Conservation (phyloP, 352 stramenopile species). For the Phytophthora chlamydospora region DNA sequence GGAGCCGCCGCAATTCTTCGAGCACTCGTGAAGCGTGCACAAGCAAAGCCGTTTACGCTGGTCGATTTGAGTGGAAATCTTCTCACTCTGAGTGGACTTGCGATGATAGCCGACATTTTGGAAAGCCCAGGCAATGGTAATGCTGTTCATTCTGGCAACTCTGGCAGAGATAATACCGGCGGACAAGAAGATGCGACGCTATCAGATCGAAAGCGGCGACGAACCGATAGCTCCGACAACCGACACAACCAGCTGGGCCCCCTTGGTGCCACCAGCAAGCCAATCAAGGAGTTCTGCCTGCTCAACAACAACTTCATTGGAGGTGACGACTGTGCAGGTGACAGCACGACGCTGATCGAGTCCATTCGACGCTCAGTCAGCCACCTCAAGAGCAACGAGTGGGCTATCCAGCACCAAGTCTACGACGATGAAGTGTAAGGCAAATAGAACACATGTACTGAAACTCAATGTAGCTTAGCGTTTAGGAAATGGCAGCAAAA, state of each 20-base stretch:
- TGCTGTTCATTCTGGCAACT: background rate
- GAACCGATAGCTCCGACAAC: slow-evolving; percentile 22
- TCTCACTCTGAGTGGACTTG: slow-evolving; percentile 57
- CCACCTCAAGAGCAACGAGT: slow-evolving; percentile 67
- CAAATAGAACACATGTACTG: slow-evolving; percentile 16
- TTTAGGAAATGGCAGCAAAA: slow-evolving; percentile 5
- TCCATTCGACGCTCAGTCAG: slow-evolving; percentile 42
- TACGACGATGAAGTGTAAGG: slow-evolving; percentile 84
- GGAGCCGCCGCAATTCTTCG: slow-evolving; percentile 54
- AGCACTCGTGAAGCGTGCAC: slow-evolving; percentile 53
- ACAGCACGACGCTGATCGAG: slow-evolving; percentile 34
- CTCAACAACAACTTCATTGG: slow-evolving; percentile 76
- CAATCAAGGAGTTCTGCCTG: slow-evolving; percentile 63
- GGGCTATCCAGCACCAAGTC: slow-evolving; percentile 68
- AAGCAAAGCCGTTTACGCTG: slow-evolving; percentile 42
- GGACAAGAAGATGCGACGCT: slow-evolving; percentile 2
- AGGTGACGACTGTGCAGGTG: slow-evolving; percentile 20
- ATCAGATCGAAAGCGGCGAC: slow-evolving; percentile 37
- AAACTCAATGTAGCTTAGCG: slow-evolving; percentile 12
- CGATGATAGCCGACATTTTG: slow-evolving; percentile 48
- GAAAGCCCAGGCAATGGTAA: slow-evolving; percentile 9
- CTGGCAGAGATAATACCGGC: slow-evolving; percentile 1
- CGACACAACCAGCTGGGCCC: slow-evolving; percentile 6
- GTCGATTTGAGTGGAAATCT: slow-evolving; percentile 83
- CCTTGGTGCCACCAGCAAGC: background rate